Evolutionary conservation across 306 rosid species (phyloP).

Genomic region (Elaeagnus macrophylla): DNA sequence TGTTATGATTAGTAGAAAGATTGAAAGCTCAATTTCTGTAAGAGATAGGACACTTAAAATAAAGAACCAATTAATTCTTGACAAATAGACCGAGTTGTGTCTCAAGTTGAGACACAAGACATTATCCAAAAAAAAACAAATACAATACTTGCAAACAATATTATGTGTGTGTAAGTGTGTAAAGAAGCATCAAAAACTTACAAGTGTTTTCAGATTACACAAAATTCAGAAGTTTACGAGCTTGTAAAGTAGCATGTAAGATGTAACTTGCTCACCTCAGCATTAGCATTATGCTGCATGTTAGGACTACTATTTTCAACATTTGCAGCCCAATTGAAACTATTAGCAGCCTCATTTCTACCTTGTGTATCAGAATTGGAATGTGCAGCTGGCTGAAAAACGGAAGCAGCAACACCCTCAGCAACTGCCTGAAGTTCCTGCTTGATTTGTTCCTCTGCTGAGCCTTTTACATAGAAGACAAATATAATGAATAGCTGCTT

Average conservation of each 20-base stretch:
- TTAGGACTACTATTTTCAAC: constrained; percentile 25
- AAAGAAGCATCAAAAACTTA: not conserved
- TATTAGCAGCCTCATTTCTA: constrained; percentile 24
- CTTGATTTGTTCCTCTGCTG: constrained; percentile 63
- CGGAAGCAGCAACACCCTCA: constrained; percentile 85
- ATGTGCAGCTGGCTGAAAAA: constrained; percentile 40
- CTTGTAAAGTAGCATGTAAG: too few species aligned
- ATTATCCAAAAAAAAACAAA: too few species aligned
- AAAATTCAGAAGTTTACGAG: too few species aligned
- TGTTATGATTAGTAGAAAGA: too few species aligned
- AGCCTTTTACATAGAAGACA: constrained; percentile 30
- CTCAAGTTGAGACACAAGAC: too few species aligned
- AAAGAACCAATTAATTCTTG: too few species aligned
- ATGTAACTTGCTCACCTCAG: constrained; percentile 32
- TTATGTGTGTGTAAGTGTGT: too few species aligned
- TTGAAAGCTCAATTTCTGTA: too few species aligned
- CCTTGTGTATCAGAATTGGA: constrained; percentile 39
- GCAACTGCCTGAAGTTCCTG: constrained; percentile 90
- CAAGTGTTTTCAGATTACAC: too few species aligned
- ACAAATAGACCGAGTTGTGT: too few species aligned
- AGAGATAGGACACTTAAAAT: too few species aligned
- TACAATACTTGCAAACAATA: not conserved
- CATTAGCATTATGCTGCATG: constrained; percentile 20
- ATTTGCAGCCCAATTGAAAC: constrained; percentile 24
- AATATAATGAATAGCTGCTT: constrained; percentile 11